Evolutionary conservation across 2,329 filamentous ascomycete genomes (phyloP), one percentile per base, ranked within the genome.

Genomic region (Incumbomyces delicatus): DNA sequence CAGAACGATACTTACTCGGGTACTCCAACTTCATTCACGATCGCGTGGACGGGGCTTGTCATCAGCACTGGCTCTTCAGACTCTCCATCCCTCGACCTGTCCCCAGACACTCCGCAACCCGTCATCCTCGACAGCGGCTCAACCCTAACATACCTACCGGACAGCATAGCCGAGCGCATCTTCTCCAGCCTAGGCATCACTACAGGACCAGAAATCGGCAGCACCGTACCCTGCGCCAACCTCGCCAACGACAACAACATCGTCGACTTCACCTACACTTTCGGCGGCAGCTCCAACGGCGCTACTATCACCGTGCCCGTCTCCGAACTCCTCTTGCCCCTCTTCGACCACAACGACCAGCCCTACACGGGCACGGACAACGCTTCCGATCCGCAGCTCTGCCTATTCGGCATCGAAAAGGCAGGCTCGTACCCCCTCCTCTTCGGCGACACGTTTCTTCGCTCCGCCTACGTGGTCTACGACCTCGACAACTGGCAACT

Each of bases 391-490:
- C 5, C 22, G 22, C 56, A 67, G 1, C 76, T 78, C 7, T 87
- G 83, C 53, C 68, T 81, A 31, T 85, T 87, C 57, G 83, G 82
- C 47, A 75, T 87, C 51, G 71, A 76, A 2, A 78, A 80, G 1
- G 72, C 79, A 1, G 72, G 71, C 2, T 53, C 62, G 1, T 69
- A 72, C 27, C 74, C 74, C n/a, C 72, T 74, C 36, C 76, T 86
- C 2, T 67, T 88, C 22, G 84, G 84, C 13, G 84, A 87, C 59
- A 85, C 83, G 0, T 88, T 88, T 61, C 68, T 88, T 46, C 73
- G 84, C 40, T 83, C 80, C 31, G 83, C 83, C 0, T 88, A 88
- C 55, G 75, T 86, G 12, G 83, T 88, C 10, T 87, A 85, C 60
- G 83, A 87, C 60, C 69, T 87, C 17, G 76, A 71, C 22, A 85